These are phyloP conservation scores for Pilasporangium apinafurcum DNA, from an alignment of 352 stramenopile species.

Conservation along the genomic window DNA sequence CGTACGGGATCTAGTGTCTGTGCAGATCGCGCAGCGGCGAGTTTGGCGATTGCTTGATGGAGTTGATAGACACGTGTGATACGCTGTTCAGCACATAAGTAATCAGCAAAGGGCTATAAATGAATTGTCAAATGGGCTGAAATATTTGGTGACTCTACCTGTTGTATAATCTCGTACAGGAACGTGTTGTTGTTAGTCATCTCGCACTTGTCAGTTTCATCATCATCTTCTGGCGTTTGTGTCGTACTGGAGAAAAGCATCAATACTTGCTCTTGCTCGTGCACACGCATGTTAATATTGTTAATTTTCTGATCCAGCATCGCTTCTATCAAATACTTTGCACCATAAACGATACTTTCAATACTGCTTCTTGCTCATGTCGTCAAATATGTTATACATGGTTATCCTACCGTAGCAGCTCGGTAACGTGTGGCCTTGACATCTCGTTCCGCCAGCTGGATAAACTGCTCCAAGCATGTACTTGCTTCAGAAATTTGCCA, in stretches of 20 bases:
- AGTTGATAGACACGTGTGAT: constrained; percentile 55
- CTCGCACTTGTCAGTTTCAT: neutral
- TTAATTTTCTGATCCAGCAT: constrained; percentile 58
- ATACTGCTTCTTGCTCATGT: too few species aligned
- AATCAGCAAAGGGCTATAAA: neutral
- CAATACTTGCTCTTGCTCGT: constrained; percentile 24
- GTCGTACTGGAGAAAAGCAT: neutral
- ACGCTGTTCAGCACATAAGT: constrained; percentile 17
- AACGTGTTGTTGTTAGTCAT: constrained; percentile 26
- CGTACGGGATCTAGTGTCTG: constrained; percentile 24
- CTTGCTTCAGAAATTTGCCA: constrained; percentile 27
- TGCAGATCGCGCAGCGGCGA: constrained; percentile 21
- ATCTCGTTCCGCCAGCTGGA: constrained; percentile 35
- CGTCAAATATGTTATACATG: too few species aligned
- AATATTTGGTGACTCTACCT: constrained; percentile 23
- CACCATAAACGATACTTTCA: too few species aligned
- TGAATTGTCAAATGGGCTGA: neutral
- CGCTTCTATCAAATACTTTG: constrained; percentile 44
- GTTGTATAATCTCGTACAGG: constrained; percentile 51
- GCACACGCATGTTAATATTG: constrained; percentile 30
- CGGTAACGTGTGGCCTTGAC: constrained; percentile 34
- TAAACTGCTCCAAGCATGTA: constrained; percentile 35
- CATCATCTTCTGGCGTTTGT: neutral
- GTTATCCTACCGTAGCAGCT: constrained; percentile 27
- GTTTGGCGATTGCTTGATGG: constrained; percentile 45